Conservation (phyloP, 2,329 filamentous ascomycete genomes). For the Penicillium sp. region DNA sequence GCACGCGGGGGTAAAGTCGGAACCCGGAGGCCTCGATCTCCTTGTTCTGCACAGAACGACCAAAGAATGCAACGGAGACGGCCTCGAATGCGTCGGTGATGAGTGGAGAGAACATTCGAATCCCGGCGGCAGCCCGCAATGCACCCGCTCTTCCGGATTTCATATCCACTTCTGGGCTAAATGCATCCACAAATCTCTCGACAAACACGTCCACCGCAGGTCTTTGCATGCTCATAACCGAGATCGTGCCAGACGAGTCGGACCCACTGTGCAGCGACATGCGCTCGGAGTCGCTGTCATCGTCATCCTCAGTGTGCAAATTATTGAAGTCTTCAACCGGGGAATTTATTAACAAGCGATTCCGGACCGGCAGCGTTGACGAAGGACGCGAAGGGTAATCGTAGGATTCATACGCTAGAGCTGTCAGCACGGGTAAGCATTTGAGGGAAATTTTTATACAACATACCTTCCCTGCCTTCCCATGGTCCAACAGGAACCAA, state of each 20-base stretch:
- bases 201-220: slow-evolving; percentile 37
- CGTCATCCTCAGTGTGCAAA: slow-evolving; percentile 7
- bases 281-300: slow-evolving; percentile 13
- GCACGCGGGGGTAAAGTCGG: slow-evolving; percentile 34
- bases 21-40: slow-evolving; percentile 35
- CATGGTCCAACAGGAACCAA: slow-evolving; percentile 21
- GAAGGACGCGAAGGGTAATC: slow-evolving; percentile 3
- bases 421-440: neutral
- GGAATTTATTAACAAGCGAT: neutral
- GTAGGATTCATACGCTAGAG: slow-evolving; percentile 18
- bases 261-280: slow-evolving; percentile 24
- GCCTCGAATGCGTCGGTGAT: slow-evolving; percentile 38
- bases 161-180: slow-evolving; percentile 37
- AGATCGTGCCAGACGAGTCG: slow-evolving; percentile 25
- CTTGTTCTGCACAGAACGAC: slow-evolving; percentile 35
- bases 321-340: slow-evolving; percentile 17
- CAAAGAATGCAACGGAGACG: slow-evolving; percentile 40
- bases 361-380: slow-evolving; percentile 11
- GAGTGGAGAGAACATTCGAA: slow-evolving; percentile 42
- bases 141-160: slow-evolving; percentile 37
- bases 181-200: slow-evolving; percentile 41
- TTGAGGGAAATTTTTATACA: neutral
- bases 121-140: slow-evolving; percentile 36
- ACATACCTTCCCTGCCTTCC: slow-evolving; percentile 27
- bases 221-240: slow-evolving; percentile 20